phyloP scores from a whole-genome alignment of 2,329 filamentous ascomycete species.

The Aspergillus brasiliensis region DNA sequence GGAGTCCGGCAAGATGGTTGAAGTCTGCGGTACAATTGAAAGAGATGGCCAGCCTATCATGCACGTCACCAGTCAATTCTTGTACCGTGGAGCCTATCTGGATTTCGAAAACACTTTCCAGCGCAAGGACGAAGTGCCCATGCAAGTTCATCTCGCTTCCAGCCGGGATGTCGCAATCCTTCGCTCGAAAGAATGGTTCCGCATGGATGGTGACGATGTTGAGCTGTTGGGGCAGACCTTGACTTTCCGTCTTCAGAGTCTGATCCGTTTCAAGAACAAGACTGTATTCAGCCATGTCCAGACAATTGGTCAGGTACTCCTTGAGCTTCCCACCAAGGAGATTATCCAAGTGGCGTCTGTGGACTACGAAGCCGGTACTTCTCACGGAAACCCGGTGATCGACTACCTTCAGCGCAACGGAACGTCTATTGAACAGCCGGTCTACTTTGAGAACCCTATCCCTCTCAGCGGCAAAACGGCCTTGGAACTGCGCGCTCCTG shows the following conservation, averaged over 20 bases:
- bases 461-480: constrained; percentile 91
- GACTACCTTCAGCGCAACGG: constrained; percentile 94
- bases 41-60: constrained; percentile 84
- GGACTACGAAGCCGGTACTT: constrained; percentile 87
- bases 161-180: constrained; percentile 92
- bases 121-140: constrained; percentile 91
- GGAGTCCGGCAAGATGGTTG: constrained; percentile 98
- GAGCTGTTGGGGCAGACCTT: constrained; percentile 91
- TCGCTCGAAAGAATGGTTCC: constrained; percentile 97
- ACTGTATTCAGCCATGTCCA: constrained; percentile 87
- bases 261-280: constrained; percentile 94
- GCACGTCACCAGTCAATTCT: constrained; percentile 97
- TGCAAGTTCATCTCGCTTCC: constrained; percentile 85
- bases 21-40: constrained; percentile 95
- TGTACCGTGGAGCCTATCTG: constrained; percentile 89
- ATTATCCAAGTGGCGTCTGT: constrained; percentile 96
- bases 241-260: constrained; percentile 90
- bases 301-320: constrained; percentile 86
- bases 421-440: constrained; percentile 88
- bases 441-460: constrained; percentile 97
- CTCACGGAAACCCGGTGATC: constrained; percentile 93
- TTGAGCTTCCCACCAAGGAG: constrained; percentile 96
- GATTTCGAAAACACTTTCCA: constrained; percentile 99
- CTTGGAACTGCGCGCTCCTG: constrained; percentile 83
- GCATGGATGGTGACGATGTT: constrained; percentile 77